These are phyloP conservation scores for Wallacemonas sp. DNA, from an alignment of 208 protist species.

Conservation along the genomic window DNA sequence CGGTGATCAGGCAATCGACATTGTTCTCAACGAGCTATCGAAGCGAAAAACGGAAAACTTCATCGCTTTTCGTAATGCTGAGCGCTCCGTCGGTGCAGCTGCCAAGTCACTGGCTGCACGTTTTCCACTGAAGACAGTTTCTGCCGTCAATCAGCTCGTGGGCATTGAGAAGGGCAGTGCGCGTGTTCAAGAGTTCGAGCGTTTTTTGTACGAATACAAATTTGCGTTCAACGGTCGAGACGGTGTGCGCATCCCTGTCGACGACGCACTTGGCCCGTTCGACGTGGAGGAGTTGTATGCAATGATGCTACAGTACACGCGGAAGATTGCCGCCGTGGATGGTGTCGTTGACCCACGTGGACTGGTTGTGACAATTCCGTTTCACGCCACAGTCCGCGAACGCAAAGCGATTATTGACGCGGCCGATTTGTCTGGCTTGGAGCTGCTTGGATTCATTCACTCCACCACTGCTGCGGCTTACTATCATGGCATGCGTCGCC, in stretches of 20 bases:
- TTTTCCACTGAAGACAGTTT: constrained; percentile 75
- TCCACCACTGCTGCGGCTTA: constrained; percentile 90
- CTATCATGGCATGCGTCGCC: constrained; percentile 82
- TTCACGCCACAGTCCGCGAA: constrained; percentile 72
- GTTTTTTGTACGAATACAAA: constrained; percentile 41
- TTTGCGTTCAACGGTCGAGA: constrained; percentile 40
- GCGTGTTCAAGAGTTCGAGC: constrained; percentile 36
- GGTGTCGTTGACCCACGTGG: constrained; percentile 47
- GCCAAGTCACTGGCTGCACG: constrained; percentile 85
- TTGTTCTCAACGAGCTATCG: constrained; percentile 94
- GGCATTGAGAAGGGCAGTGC: constrained; percentile 31
- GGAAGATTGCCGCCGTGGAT: constrained; percentile 48
- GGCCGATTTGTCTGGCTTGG: constrained; percentile 73
- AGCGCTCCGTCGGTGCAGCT: constrained; percentile 88
- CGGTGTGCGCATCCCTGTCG: constrained; percentile 47
- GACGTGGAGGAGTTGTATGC: constrained; percentile 85
- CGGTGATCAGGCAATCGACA: constrained; percentile 75
- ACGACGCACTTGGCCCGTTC: constrained; percentile 55
- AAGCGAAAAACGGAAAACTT: constrained; percentile 91
- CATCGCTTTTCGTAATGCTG: constrained; percentile 88
- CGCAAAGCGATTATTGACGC: constrained; percentile 89
- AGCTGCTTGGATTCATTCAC: constrained; percentile 89
- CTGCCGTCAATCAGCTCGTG: constrained; percentile 68
- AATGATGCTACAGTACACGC: constrained; percentile 79
- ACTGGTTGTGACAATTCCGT: constrained; percentile 91